A percentile compares a stretch with the other conserved stretches of the same genome.
phyloP scores from a whole-genome alignment of 352 stramenopile genomes.

The Globisporangium middletonii region DNA sequence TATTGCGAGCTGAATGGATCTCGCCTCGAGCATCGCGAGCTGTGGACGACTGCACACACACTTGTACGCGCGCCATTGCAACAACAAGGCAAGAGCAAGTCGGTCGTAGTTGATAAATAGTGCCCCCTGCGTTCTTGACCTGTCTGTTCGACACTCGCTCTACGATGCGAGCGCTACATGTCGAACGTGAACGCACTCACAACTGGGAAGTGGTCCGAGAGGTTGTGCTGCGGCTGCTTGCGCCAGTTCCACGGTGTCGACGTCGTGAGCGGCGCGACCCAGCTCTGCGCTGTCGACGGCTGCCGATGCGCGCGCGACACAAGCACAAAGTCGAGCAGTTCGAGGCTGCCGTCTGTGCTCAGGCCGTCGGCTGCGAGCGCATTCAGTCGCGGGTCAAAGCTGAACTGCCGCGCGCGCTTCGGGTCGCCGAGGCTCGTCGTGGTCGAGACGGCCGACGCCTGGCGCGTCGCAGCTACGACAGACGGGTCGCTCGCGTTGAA shows the following conservation, averaged over 20 bases:
- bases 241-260: constrained; percentile 53
- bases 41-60: too few relatives aligned
- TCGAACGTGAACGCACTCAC: constrained; percentile 68
- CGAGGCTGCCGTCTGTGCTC: constrained; percentile 67
- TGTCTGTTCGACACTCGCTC: neutral
- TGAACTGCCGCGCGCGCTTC: constrained; percentile 44
- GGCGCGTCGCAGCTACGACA: constrained; percentile 10
- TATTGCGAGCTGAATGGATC: too few relatives aligned
- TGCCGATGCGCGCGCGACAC: constrained; percentile 52
- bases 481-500: constrained; percentile 51
- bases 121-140: neutral
- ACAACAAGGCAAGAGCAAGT: too few relatives aligned
- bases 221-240: constrained; percentile 53
- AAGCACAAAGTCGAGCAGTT: constrained; percentile 72
- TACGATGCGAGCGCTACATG: constrained; percentile 25
- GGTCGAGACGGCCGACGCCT: neutral
- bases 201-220: constrained; percentile 78
- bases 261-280: constrained; percentile 50
- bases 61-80: too few relatives aligned
- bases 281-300: constrained; percentile 44
- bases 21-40: too few relatives aligned
- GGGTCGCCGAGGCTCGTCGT: constrained; percentile 12
- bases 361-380: constrained; percentile 53
- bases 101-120: too few relatives aligned
- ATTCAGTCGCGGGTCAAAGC: constrained; percentile 70